These are phyloP conservation scores for Blastosporella zonata DNA, from an alignment of 1,284 basidiomycete genomes.

Conservation along the genomic window DNA sequence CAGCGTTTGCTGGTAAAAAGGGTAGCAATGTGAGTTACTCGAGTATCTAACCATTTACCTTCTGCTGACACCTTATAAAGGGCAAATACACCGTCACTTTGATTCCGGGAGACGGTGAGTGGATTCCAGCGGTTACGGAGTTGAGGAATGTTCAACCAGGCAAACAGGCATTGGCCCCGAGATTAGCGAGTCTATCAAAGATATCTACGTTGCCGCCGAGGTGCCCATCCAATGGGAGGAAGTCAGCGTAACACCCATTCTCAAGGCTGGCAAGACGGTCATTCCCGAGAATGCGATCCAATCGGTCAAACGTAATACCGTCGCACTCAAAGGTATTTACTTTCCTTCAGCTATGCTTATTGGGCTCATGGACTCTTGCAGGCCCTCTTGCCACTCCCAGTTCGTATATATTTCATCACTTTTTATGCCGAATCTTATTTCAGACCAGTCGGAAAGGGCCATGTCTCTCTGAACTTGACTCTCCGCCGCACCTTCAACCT, in stretches of 20 bases:
- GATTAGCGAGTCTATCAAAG: conserved; percentile 94
- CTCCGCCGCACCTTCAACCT: conserved; percentile 96
- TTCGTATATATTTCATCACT: conserved; percentile 32
- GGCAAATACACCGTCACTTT: conserved; percentile 95
- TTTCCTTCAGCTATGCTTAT: neutral
- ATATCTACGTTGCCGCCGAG: conserved; percentile 88
- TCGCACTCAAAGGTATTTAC: conserved; percentile 88
- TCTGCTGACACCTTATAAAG: conserved; percentile 39
- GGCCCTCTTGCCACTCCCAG: conserved; percentile 94
- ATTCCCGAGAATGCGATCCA: conserved; percentile 92
- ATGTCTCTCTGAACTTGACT: conserved; percentile 97
- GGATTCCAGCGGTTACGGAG: conserved; percentile 15
- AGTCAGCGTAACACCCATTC: conserved; percentile 92
- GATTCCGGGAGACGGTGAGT: conserved; percentile 87
- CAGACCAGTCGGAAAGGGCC: conserved; percentile 91
- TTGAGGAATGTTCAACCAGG: conserved; percentile 18
- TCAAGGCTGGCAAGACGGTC: conserved; percentile 94
- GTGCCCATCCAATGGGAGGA: conserved; percentile 99
- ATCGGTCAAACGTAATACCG: conserved; percentile 95
- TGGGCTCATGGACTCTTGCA: conserved; percentile 28
- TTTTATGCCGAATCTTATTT: conserved; percentile 14
- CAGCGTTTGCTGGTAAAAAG: conserved; percentile 87
- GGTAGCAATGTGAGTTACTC: conserved; percentile 67
- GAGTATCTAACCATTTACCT: neutral
- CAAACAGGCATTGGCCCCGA: conserved; percentile 95